Percentiles rank a stretch among this genome's conserved stretches.
These are phyloP conservation scores for Mycena metata DNA, from an alignment of 768 basidiomycete species.

Conservation along the genomic window DNA sequence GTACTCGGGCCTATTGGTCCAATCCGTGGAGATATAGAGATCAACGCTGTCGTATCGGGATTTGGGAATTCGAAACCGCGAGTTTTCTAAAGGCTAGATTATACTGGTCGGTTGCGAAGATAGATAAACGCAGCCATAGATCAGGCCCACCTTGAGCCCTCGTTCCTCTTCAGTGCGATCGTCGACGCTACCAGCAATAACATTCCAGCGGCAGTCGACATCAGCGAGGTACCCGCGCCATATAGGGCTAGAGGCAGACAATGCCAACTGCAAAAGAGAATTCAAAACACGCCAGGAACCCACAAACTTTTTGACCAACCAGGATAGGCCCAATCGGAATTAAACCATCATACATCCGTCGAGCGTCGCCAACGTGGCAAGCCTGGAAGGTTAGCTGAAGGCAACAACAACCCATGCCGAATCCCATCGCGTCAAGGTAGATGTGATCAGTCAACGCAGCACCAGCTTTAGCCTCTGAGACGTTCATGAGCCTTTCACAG, in stretches of 20 bases:
- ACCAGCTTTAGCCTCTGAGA: constrained; percentile 87
- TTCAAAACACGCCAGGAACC: constrained; percentile 4
- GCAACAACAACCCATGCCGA: constrained; percentile 99
- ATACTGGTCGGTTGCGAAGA: neutral
- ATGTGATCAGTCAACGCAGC: constrained; percentile 93
- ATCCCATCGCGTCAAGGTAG: constrained; percentile 99
- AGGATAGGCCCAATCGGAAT: constrained; percentile 96
- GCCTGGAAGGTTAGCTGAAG: constrained; percentile 98
- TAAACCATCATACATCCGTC: constrained; percentile 95
- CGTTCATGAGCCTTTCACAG: constrained; percentile 25
- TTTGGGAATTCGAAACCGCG: constrained; percentile 88
- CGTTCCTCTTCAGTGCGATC: constrained; percentile 97
- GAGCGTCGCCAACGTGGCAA: constrained; percentile 92
- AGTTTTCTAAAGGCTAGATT: constrained; percentile 79
- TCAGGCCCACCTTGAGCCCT: constrained; percentile 75
- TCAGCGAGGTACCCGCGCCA: constrained; percentile 97
- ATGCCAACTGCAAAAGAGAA: constrained; percentile 73
- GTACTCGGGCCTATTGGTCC: constrained; percentile 92
- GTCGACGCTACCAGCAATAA: constrained; percentile 98
- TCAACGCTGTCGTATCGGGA: constrained; percentile 98
- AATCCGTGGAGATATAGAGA: constrained; percentile 89
- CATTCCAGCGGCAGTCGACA: constrained; percentile 99
- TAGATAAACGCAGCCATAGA: neutral
- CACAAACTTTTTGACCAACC: constrained; percentile 60
- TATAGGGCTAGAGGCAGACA: constrained; percentile 94